Percentiles rank a stretch among this genome's conserved stretches.
Evolutionary conservation across 2,329 filamentous ascomycete species (phyloP).

Genomic region (Penicillium verrucosum): DNA sequence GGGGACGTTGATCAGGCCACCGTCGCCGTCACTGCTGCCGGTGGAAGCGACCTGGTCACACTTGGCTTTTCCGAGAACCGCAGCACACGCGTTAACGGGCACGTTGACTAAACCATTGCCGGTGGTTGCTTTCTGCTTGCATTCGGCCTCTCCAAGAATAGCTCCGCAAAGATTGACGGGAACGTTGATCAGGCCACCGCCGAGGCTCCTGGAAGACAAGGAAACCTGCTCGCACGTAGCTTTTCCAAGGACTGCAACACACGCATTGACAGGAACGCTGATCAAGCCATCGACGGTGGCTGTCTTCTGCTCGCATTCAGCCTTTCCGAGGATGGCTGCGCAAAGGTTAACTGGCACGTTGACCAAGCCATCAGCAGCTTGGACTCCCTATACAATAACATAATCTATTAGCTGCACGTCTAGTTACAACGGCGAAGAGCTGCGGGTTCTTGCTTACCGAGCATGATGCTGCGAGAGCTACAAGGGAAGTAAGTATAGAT

Average conservation of each 20-base stretch:
- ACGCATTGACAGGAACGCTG: constrained; percentile 24
- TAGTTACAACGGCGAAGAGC: fast-evolving
- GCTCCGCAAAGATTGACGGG: constrained; percentile 24
- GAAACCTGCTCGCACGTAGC: constrained; percentile 25
- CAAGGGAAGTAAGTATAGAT: constrained; percentile 22
- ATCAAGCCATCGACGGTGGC: constrained; percentile 15
- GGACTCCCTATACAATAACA: constrained; percentile 8
- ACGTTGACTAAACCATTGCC: constrained; percentile 24
- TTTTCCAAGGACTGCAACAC: constrained; percentile 23
- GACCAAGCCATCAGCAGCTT: constrained; percentile 14
- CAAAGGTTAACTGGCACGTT: constrained; percentile 26
- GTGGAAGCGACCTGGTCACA: constrained; percentile 22
- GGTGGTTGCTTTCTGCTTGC: constrained; percentile 19
- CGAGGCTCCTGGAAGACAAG: not conserved
- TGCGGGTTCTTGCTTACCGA: constrained; percentile 1
- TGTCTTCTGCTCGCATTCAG: constrained; percentile 21
- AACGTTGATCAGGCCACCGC: constrained; percentile 19
- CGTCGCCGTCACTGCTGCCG: not conserved
- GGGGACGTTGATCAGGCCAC: constrained; percentile 23
- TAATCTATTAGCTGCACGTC: not conserved
- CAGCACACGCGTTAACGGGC: constrained; percentile 23
- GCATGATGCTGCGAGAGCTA: constrained; percentile 24
- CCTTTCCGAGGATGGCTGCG: constrained; percentile 23
- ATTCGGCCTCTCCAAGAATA: constrained; percentile 25
- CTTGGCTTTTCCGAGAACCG: constrained; percentile 24